A percentile compares a stretch with the other conserved stretches of the same genome.
Conservation (phyloP, 2,329 filamentous ascomycete genomes). For the Verticillium nubilum region DNA sequence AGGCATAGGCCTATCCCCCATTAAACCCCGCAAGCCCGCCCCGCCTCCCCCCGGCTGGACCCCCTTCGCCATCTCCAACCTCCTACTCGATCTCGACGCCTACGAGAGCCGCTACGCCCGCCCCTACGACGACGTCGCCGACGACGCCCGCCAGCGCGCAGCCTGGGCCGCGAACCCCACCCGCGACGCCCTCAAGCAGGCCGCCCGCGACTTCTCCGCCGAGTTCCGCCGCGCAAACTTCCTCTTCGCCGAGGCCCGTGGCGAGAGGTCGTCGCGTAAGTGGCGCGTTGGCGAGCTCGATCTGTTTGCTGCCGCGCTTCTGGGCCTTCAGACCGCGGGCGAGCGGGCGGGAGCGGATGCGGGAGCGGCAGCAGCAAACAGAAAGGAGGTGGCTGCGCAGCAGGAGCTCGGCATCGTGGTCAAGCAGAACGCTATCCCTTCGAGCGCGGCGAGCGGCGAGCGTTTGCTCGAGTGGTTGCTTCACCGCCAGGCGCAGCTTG, state of each 20-base stretch:
- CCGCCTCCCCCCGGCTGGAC: conserved; percentile 6
- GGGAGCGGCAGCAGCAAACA: neutral
- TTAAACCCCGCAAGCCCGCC: neutral
- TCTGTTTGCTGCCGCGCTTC: conserved; percentile 33
- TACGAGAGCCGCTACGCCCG: conserved; percentile 38
- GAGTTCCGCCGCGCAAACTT: conserved; percentile 12
- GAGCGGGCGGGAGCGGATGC: neutral
- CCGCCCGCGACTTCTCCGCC: conserved; percentile 23
- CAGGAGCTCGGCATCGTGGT: conserved; percentile 4
- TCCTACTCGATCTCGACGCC: conserved; percentile 48
- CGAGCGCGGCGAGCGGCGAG: conserved; percentile 16
- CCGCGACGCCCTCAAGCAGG: conserved; percentile 16
- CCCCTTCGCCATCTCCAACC: conserved; percentile 26
- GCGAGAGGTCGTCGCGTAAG: conserved; percentile 8
- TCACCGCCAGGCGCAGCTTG: conserved; percentile 14
- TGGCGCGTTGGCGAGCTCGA: conserved; percentile 38
- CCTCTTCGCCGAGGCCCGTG: conserved; percentile 6
- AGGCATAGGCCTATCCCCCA: neutral
- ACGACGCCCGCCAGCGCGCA: conserved; percentile 25
- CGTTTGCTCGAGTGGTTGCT: conserved; percentile 30
- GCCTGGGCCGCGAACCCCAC: conserved; percentile 22
- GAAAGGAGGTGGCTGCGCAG: neutral
- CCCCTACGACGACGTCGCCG: conserved; percentile 24
- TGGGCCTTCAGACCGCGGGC: neutral
- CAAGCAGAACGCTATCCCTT: conserved; percentile 24